phyloP scores from a whole-genome alignment of 352 stramenopile species.

The Globisporangium lucens region DNA sequence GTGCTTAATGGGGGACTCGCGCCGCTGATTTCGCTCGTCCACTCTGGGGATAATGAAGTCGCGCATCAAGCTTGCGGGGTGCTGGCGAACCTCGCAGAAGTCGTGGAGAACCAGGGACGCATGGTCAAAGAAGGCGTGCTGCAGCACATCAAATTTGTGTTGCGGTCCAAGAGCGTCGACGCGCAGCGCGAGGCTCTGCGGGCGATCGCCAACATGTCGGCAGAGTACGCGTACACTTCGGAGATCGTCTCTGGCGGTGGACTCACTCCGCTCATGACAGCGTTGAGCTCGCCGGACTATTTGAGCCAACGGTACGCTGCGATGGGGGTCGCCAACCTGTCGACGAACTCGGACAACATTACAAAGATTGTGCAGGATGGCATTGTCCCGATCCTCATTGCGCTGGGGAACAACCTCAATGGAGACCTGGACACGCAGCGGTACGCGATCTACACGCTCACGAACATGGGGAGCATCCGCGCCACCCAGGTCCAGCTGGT shows the following conservation, averaged over 20 bases:
- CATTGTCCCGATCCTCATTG: constrained; percentile 84
- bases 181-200: constrained; percentile 93
- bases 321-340: constrained; percentile 95
- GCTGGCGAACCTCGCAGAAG: constrained; percentile 92
- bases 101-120: constrained; percentile 92
- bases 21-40: constrained; percentile 85
- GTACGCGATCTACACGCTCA: constrained; percentile 92
- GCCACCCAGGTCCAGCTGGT: constrained; percentile 84
- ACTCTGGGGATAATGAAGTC: constrained; percentile 89
- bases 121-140: constrained; percentile 95
- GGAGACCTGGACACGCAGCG: constrained; percentile 90
- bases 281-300: constrained; percentile 89
- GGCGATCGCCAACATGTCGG: constrained; percentile 94
- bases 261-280: constrained; percentile 84
- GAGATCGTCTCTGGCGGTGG: constrained; percentile 91
- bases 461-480: constrained; percentile 89
- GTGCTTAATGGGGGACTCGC: constrained; percentile 80
- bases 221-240: constrained; percentile 91
- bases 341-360: constrained; percentile 89
- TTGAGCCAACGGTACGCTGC: constrained; percentile 92
- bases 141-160: constrained; percentile 95
- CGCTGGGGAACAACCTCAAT: constrained; percentile 81
- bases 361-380: constrained; percentile 90
- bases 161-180: constrained; percentile 89
- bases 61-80: constrained; percentile 89